These are phyloP conservation scores for Daedalea quercina DNA, from an alignment of 768 basidiomycete species.

Conservation along the genomic window DNA sequence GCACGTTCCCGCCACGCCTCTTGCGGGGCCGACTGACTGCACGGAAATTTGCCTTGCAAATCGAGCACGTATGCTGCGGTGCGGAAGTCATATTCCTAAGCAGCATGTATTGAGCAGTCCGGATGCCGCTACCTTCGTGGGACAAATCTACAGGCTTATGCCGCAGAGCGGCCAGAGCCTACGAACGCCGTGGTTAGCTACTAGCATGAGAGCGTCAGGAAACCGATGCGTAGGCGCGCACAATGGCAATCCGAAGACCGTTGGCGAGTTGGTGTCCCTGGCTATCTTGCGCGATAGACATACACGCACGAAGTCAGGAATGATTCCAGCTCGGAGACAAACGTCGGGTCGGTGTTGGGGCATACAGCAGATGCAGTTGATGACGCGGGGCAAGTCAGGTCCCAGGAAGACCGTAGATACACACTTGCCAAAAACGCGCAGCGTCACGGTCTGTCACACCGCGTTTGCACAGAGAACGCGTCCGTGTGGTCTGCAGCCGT, in stretches of 20 bases:
- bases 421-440: conserved; percentile 5
- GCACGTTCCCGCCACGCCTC: conserved; percentile 35
- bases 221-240: background rate
- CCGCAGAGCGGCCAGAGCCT: conserved; percentile 43
- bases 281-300: background rate
- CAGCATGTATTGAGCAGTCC: background rate
- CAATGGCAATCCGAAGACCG: conserved; percentile 13
- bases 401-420: too few species aligned
- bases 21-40: too few species aligned
- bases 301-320: too few species aligned
- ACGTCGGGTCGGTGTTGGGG: background rate
- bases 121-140: conserved; percentile 29
- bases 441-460: conserved; percentile 11
- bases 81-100: background rate
- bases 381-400: background rate
- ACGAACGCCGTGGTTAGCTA: too few species aligned
- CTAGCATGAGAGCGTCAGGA: too few species aligned
- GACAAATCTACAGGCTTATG: conserved; percentile 38
- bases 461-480: conserved; percentile 3
- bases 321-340: background rate
- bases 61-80: conserved; percentile 38
- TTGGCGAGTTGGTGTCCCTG: background rate
- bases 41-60: conserved; percentile 31
- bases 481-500: too few species aligned
- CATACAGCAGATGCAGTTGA: background rate